Conservation (phyloP, 345 rosid genomes). For the Sonneratia caseolaris region DNA sequence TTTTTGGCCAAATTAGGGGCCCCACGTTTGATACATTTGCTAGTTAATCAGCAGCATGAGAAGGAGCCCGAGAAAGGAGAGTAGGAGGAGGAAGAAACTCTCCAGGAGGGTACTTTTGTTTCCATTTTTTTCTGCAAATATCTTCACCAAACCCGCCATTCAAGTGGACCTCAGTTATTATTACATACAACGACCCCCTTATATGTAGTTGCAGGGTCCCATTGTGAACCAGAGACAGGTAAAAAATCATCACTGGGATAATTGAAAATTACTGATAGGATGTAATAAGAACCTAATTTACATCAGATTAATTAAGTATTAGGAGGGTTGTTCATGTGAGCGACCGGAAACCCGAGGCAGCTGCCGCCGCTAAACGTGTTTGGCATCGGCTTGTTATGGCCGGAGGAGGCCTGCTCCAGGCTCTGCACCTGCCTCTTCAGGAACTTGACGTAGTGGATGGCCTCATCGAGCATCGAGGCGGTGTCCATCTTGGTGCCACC, state of each 20-base stretch:
- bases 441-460: slow-evolving; percentile 84
- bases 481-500: slow-evolving; percentile 97
- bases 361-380: background rate
- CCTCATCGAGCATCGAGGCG: slow-evolving; percentile 90
- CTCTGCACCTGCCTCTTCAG: slow-evolving; percentile 77
- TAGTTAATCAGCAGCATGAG: too few relatives aligned
- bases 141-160: background rate
- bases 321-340: background rate
- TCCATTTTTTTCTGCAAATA: background rate
- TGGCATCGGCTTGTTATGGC: slow-evolving; percentile 11
- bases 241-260: background rate
- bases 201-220: background rate
- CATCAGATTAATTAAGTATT: background rate
- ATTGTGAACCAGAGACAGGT: background rate
- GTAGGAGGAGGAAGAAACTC: too few relatives aligned
- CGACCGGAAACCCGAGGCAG: slow-evolving; percentile 1
- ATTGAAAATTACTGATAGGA: background rate
- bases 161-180: background rate
- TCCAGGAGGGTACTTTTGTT: too few relatives aligned
- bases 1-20: too few relatives aligned
- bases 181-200: background rate
- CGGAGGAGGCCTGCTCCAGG: slow-evolving; percentile 53
- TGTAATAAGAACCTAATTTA: background rate
- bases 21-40: too few relatives aligned
- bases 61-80: too few relatives aligned